phyloP scores from a whole-genome alignment of 306 rosid genomes.

The Medicago ruthenica region DNA sequence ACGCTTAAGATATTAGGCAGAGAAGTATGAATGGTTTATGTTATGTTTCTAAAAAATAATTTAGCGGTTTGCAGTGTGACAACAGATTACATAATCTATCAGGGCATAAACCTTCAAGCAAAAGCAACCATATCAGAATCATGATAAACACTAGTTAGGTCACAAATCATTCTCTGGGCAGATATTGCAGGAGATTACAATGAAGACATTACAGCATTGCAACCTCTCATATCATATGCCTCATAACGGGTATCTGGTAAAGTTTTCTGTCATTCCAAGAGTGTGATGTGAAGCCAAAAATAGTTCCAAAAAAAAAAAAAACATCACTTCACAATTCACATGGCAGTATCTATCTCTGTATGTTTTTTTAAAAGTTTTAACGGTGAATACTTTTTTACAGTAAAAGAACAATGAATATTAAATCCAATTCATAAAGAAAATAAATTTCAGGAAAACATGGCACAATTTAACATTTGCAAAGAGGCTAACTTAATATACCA shows the following conservation, averaged over 20 bases:
- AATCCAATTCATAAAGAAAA: slow-evolving; percentile 33
- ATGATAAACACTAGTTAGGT: slow-evolving; percentile 3
- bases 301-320: background rate
- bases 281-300: slow-evolving; percentile 13
- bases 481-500: slow-evolving; percentile 55
- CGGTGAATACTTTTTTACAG: background rate
- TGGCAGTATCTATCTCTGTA: slow-evolving; percentile 10
- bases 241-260: slow-evolving; percentile 1
- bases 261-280: slow-evolving; percentile 1
- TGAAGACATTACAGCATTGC: slow-evolving; percentile 11
- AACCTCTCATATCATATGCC: background rate
- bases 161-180: background rate
- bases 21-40: background rate
- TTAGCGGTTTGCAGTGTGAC: slow-evolving; percentile 24
- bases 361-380: background rate
- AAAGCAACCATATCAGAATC: slow-evolving; percentile 17
- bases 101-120: slow-evolving; percentile 33
- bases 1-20: background rate
- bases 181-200: slow-evolving; percentile 26
- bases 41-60: background rate
- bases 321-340: background rate
- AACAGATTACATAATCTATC: slow-evolving; percentile 12
- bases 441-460: slow-evolving; percentile 10
- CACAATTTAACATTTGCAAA: slow-evolving; percentile 26
- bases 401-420: slow-evolving; percentile 3